These are phyloP conservation scores for Fraxinus sp. DNA, from an alignment of 305 asterid species.

Conservation along the genomic window DNA sequence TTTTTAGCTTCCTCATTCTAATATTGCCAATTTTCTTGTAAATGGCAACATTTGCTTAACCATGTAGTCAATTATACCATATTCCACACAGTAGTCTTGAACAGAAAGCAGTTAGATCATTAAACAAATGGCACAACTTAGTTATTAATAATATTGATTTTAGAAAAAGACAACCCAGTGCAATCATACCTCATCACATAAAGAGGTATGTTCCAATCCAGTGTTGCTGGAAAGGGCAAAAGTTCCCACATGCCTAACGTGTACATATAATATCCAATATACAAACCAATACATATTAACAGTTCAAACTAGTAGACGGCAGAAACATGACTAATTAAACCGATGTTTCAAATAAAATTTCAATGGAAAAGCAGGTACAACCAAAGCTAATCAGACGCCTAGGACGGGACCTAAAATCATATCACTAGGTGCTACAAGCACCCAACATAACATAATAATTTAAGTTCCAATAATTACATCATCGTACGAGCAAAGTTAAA, in stretches of 20 bases:
- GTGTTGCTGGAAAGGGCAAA: background rate
- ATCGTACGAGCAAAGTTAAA: slow-evolving; percentile 19
- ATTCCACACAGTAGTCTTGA: background rate
- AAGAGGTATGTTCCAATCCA: background rate
- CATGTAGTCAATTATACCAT: background rate
- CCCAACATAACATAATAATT: slow-evolving; percentile 12
- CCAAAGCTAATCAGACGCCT: slow-evolving; percentile 4
- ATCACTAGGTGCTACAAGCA: background rate
- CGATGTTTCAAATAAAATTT: slow-evolving; percentile 21
- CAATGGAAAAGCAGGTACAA: slow-evolving; percentile 11
- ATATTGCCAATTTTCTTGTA: background rate
- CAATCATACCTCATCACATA: background rate
- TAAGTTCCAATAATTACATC: slow-evolving; percentile 26
- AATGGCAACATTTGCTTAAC: background rate
- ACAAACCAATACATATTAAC: background rate
- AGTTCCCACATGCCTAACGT: background rate
- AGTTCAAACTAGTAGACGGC: background rate
- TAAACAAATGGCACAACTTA: background rate
- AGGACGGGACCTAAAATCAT: background rate
- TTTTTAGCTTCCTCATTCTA: background rate
- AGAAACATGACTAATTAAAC: slow-evolving; percentile 5
- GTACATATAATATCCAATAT: background rate
- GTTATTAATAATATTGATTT: background rate
- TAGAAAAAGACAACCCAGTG: background rate
- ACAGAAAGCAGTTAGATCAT: background rate